Conservation (phyloP, 2,329 filamentous ascomycete species). For the Ascochyta lentis region DNA sequence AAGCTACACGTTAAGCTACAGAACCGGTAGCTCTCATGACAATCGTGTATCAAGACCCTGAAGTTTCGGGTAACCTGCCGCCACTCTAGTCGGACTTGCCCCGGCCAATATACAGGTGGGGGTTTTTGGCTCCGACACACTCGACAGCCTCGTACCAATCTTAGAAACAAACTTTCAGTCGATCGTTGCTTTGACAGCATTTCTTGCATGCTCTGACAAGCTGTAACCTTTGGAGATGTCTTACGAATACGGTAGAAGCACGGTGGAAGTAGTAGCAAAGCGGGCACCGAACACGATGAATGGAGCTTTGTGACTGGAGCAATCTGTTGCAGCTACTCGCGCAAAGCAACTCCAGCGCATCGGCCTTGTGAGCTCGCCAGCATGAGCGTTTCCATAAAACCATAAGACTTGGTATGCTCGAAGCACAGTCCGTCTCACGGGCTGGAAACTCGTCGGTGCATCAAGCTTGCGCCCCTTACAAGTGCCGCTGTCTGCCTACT, state of each 20-base stretch:
- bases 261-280: not conserved
- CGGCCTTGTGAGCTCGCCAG: not conserved
- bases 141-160: conserved; percentile 2
- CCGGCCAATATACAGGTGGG: conserved; percentile 10
- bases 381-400: not conserved
- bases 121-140: not conserved
- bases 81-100: conserved; percentile 11
- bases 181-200: conserved; percentile 8
- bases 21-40: not conserved
- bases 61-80: conserved; percentile 16
- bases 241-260: not conserved
- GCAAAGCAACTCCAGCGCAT: not conserved
- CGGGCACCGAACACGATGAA: no score
- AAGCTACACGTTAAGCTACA: not conserved
- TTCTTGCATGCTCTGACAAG: conserved; percentile 6
- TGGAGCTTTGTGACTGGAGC: not conserved
- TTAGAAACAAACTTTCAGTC: conserved; percentile 7
- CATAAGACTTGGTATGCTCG: not conserved
- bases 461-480: not conserved
- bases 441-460: not conserved
- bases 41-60: conserved; percentile 1
- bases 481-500: not conserved
- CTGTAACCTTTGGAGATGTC: conserved; percentile 1
- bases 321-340: not conserved
- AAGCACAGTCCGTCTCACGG: not conserved